Percentiles rank a stretch among this genome's conserved stretches.
phyloP scores from a whole-genome alignment of 106 monocot species.

The Dendrobium nobile region DNA sequence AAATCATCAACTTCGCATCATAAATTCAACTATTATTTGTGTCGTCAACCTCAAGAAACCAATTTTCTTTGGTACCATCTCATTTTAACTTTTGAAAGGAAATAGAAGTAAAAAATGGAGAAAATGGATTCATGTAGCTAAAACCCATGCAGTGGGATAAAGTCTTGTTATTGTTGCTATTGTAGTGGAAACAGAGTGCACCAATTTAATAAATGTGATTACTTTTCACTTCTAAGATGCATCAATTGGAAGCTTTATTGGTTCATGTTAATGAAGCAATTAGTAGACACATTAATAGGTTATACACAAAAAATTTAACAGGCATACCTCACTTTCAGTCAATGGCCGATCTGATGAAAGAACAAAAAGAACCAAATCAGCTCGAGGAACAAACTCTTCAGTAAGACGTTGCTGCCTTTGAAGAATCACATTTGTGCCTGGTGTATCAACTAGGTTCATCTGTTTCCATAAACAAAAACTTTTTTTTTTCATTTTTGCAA shows the following conservation, averaged over 20 bases:
- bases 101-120: too few relatives aligned
- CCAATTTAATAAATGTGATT: background rate
- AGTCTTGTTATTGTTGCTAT: too few relatives aligned
- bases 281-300: background rate
- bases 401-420: slow-evolving; percentile 95
- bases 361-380: slow-evolving; percentile 91
- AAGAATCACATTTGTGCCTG: slow-evolving; percentile 98
- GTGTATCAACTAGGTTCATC: slow-evolving; percentile 99
- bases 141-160: too few relatives aligned
- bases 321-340: slow-evolving; percentile 90
- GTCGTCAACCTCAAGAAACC: background rate
- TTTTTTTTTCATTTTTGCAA: background rate
- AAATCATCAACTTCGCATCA: background rate
- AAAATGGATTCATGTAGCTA: too few relatives aligned
- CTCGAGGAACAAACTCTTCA: slow-evolving; percentile 95
- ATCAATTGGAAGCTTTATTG: background rate
- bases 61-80: too few relatives aligned
- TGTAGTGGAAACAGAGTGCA: background rate
- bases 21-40: background rate
- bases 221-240: background rate
- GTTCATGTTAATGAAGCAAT: background rate
- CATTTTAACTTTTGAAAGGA: too few relatives aligned
- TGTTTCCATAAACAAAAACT: slow-evolving; percentile 27
- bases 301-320: background rate
- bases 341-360: slow-evolving; percentile 89